Evolutionary conservation across 768 basidiomycete genomes (phyloP), one percentile per base, ranked within the genome.

Genomic region (Mycena rebaudengoi): DNA sequence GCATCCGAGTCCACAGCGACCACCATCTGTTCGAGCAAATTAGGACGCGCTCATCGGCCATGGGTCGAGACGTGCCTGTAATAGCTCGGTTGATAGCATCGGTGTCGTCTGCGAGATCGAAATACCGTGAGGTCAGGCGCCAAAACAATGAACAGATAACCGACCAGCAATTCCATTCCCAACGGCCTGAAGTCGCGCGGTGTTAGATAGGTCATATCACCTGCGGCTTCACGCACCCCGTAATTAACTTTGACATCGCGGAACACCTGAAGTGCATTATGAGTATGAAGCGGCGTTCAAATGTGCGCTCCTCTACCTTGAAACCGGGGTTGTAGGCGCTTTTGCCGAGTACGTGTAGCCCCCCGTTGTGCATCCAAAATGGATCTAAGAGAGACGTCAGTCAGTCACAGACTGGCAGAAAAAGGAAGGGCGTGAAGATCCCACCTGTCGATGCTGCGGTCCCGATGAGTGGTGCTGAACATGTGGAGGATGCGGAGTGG

Each of bases 71-170:
- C 48, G 12, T 23, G 51, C 58, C 58, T 16, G 39, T 61, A 25
- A 61, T 52, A 8, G 59, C 59, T 8, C n/a, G n/a, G 50, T 52
- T 61, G 50, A 61, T 61, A 41, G 49, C 39, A n/a, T 29, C 49
- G 41, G 59, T 61, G 41, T 61, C 59, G n/a, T 61, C 59, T 60
- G 46, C 41, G 39, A 50, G 35, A 21, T 16, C n/a, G n/a, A n/a
- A n/a, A n/a, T n/a, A n/a, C n/a, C n/a, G n/a, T n/a, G n/a, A 1
- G 13, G 28, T 60, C 7, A 26, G 32, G 25, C 3, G 33, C 44
- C 21, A 23, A 23, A 13, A 44, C 43, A 21, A 12, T 48, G 12
- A 12, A 7, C 16, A 18, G 26, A 32, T 5, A 45, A n/a, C 56
- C 10, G 29, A 46, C 55, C 55, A 2, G 58, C 37, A 39, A 50